phyloP scores from a whole-genome alignment of 768 basidiomycete species.

The Gelatoporia subvermispora region DNA sequence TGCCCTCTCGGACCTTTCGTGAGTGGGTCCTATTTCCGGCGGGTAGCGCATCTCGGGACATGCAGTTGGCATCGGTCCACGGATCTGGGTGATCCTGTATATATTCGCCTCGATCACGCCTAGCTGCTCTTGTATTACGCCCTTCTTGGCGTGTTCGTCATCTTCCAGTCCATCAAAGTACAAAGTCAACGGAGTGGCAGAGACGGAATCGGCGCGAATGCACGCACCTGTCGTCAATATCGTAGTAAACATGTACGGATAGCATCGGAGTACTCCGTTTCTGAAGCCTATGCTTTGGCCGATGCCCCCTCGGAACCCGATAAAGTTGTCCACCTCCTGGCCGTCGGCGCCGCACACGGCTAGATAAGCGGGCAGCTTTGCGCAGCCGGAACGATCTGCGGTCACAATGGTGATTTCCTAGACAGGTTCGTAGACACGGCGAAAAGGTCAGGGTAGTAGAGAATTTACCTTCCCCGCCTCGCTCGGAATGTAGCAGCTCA shows the following conservation, averaged over 20 bases:
- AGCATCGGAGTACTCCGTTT: not conserved
- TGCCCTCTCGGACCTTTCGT: not conserved
- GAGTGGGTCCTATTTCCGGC: not conserved
- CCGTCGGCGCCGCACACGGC: slow-evolving; percentile 8
- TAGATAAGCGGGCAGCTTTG: not conserved
- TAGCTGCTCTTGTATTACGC: no score
- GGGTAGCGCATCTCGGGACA: no score
- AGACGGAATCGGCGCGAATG: no score
- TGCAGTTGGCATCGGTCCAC: no score
- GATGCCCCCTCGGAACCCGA: not conserved
- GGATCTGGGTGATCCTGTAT: no score
- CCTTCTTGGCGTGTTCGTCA: no score
- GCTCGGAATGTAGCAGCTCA: slow-evolving; percentile 9
- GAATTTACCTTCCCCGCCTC: slow-evolving; percentile 6
- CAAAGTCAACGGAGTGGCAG: no score
- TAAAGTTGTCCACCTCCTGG: not conserved
- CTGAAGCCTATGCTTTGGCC: slow-evolving; percentile 2
- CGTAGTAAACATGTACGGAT: slow-evolving; percentile 4
- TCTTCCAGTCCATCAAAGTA: no score
- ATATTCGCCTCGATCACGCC: no score
- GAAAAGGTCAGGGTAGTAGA: no score
- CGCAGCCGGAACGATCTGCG: not conserved
- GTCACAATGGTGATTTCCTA: slow-evolving; percentile 6
- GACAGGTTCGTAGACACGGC: no score
- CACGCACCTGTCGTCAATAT: no score